phyloP scores from a whole-genome alignment of 73 alveolate genomes.

The Paramecium primaurelia region DNA sequence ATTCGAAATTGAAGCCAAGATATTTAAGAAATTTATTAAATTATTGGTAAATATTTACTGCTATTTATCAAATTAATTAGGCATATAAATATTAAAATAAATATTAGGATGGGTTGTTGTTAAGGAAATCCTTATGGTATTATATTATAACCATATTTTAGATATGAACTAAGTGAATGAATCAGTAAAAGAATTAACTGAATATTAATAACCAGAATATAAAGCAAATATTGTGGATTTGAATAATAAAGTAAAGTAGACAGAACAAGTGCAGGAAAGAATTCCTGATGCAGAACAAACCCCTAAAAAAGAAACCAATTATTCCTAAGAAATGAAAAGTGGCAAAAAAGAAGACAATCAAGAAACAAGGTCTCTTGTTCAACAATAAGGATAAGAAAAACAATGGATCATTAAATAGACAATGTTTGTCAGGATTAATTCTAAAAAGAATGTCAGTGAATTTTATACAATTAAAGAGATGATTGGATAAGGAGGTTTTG shows the following conservation, averaged over 20 bases:
- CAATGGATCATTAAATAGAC: conserved; percentile 32
- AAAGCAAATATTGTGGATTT: background rate
- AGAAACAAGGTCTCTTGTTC: background rate
- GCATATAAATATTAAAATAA: background rate
- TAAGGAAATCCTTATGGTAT: background rate
- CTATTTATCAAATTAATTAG: background rate
- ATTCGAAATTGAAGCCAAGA: background rate
- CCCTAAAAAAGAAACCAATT: background rate
- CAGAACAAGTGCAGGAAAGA: background rate
- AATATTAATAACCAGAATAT: background rate
- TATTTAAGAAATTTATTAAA: background rate
- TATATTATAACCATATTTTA: background rate
- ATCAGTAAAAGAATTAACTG: background rate
- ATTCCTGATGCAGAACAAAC: background rate
- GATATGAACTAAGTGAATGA: background rate
- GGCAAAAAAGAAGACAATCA: background rate
- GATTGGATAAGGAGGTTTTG: conserved; percentile 53
- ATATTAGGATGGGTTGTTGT: conserved; percentile 5
- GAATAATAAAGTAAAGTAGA: background rate
- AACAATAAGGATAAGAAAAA: background rate
- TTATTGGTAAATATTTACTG: background rate
- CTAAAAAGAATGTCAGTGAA: conserved; percentile 21
- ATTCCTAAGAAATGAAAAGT: background rate
- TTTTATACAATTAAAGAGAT: background rate
- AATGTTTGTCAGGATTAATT: conserved; percentile 30